Percentiles rank a stretch among this genome's conserved stretches.
Evolutionary conservation across 2,329 filamentous ascomycete genomes (phyloP).

Genomic region (Botryotinia globosa): DNA sequence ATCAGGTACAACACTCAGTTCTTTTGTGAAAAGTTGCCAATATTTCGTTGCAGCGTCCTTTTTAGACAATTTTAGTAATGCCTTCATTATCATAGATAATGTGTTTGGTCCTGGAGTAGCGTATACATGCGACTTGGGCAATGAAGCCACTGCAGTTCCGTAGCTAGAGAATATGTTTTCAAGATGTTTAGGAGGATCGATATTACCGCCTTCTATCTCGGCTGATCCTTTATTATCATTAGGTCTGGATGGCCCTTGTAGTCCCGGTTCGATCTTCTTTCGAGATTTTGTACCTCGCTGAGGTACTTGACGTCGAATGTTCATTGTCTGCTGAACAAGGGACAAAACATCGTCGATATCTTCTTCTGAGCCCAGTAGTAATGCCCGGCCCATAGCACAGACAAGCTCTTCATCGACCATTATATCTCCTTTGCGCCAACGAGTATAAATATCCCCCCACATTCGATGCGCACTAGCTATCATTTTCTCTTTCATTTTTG

Average conservation of each 20-base stretch:
- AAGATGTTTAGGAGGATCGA: not conserved
- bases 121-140: slow-evolving; percentile 34
- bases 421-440: slow-evolving; percentile 70
- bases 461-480: slow-evolving; percentile 68
- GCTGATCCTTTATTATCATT: not conserved
- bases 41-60: slow-evolving; percentile 67
- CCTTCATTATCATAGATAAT: slow-evolving; percentile 67
- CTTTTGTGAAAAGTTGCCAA: slow-evolving; percentile 69
- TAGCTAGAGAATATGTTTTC: slow-evolving; percentile 5
- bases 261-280: slow-evolving; percentile 12
- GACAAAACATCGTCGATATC: slow-evolving; percentile 72
- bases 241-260: slow-evolving; percentile 5
- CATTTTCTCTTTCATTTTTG: slow-evolving; percentile 43
- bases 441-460: slow-evolving; percentile 76
- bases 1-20: slow-evolving; percentile 67
- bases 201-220: not conserved
- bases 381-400: slow-evolving; percentile 73
- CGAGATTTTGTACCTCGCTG: slow-evolving; percentile 6
- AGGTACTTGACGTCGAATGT: slow-evolving; percentile 55
- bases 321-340: slow-evolving; percentile 79
- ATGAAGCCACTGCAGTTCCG: not conserved
- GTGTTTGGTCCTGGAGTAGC: slow-evolving; percentile 53
- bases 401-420: slow-evolving; percentile 76
- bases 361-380: slow-evolving; percentile 62
- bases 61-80: slow-evolving; percentile 58